These are phyloP conservation scores for Colletotrichum spaethianum DNA, from an alignment of 2,329 filamentous ascomycete genomes.

Conservation along the genomic window DNA sequence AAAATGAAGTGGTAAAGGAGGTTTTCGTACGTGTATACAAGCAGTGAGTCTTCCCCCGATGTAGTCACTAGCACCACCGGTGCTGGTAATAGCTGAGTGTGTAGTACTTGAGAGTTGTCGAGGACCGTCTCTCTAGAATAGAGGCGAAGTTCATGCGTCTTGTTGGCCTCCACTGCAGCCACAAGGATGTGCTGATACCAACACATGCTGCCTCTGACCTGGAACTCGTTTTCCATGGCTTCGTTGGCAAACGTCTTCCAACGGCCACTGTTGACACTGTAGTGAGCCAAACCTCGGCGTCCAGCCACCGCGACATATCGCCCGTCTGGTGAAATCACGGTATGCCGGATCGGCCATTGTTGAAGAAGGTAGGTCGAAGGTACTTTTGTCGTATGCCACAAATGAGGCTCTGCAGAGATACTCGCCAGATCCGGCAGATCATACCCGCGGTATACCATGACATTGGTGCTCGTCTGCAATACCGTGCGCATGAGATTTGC, in stretches of 20 bases:
- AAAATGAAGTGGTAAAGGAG: conserved; percentile 96
- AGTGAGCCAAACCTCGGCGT: conserved; percentile 90
- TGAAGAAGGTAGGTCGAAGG: conserved; percentile 87
- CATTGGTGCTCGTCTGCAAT: conserved; percentile 87
- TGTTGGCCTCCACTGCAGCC: conserved; percentile 89
- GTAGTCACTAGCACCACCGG: conserved; percentile 92
- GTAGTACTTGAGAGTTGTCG: conserved; percentile 79
- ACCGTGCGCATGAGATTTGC: conserved; percentile 92
- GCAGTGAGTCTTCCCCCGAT: conserved; percentile 92
- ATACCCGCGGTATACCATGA: conserved; percentile 95
- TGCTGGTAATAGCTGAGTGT: conserved; percentile 83
- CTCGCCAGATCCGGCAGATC: conserved; percentile 91
- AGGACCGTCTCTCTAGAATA: conserved; percentile 90
- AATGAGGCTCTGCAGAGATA: conserved; percentile 89
- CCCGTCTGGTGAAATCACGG: conserved; percentile 91
- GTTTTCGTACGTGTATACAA: conserved; percentile 98
- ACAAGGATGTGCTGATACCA: conserved; percentile 98
- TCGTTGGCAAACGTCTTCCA: conserved; percentile 95
- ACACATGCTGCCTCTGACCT: conserved; percentile 95
- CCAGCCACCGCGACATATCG: conserved; percentile 98
- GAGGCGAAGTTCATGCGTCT: conserved; percentile 88
- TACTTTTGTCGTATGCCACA: conserved; percentile 96
- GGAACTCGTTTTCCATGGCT: conserved; percentile 88
- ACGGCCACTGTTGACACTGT: conserved; percentile 92
- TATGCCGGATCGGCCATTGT: conserved; percentile 93